Evolutionary conservation across 345 rosid species (phyloP), one percentile per base, ranked within the genome.

Genomic region (Chamaenerion angustifolium): DNA sequence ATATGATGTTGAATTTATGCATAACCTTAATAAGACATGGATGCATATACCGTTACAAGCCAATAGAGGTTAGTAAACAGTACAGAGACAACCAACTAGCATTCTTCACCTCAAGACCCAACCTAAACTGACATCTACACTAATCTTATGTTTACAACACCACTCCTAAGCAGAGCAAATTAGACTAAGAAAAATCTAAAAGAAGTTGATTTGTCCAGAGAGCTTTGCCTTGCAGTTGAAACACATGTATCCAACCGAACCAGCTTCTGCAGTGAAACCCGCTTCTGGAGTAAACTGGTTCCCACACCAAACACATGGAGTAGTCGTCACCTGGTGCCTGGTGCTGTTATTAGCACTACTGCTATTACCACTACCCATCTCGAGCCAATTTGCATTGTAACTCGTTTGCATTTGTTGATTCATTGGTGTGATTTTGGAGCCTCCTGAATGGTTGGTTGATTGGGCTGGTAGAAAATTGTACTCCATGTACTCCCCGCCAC

Each of bases 201-300:
- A 45, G 19, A 62, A 55, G 47, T 50, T 69, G 37, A 19, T 60
- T 40, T 57, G 51, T 21, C 72, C 64, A 15, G 71, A 50, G 64
- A 72, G 62, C 54, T 64, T 72, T 44, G 67, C 75, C 61, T 65
- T 67, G 68, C 81, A 78, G 54, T 16, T 56, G 19, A 64, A 57
- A 60, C 84, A 78, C 55, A 67, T 60, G 58, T 58, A 58, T 44
- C 63, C 68, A 52, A 59, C 27, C 0, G 67, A 51, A 11, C 65
- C 64, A 37, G 53, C 45, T 49, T 70, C 67, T 10, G 58, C 52
- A 49, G 45, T 63, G 11, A 56, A 63, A 58, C 68, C 66, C 25
- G 54, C 15, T 52, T 61, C 54, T 42, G 64, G 54, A 48, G 58
- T 48, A 45, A 70, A 66, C 67, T 72, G 66, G 51, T 49, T 66